Evolutionary conservation across 1,284 basidiomycete species (phyloP), one percentile per base, ranked within the genome.

Genomic region (Pterulicium gracile): DNA sequence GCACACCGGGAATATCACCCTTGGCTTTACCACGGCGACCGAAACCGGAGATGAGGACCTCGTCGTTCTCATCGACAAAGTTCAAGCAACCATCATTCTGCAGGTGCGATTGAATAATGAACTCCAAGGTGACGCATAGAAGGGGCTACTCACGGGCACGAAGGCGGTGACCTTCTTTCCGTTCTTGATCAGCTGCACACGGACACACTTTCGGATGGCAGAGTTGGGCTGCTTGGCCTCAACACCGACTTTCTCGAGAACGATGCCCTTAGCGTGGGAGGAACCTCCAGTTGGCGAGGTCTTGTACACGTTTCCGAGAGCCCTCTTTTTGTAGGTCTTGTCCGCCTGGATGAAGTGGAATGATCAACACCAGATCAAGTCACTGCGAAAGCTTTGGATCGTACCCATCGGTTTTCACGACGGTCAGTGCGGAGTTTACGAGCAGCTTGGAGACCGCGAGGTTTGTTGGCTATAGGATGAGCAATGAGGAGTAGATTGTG

Each of bases 101-200:
- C 23, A 34, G n/a, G n/a, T n/a, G n/a, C n/a, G n/a, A n/a, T n/a
- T n/a, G n/a, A n/a, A n/a, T n/a, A n/a, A n/a, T n/a, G n/a, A n/a
- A n/a, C n/a, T n/a, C n/a, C n/a, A n/a, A n/a, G n/a, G 20, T 4
- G 21, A 18, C 32, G 24, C 47, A 44, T 44, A 45, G 47, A 34
- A 22, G 32, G 12, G 5, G 18, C 22, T 12, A 70, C 78, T 54
- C 57, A 79, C 77, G 27, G 77, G 77, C 23, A 79, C 77, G 67
- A 66, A 95, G 60, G 91, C 91, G 52, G 92, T 94, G 63, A 94
- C 92, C 73, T 98, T 98, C 88, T 98, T 98, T 61, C 96, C 96
- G 77, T 99, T 99, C 83, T 99, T 98, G 73, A 99, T 98, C 61
- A 99, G 80, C 66, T 99, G 96, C 53, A 98, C 96, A 76, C 96